Base-by-base conservation (phyloP, 495 filamentous ascomycete species). In the Annulohypoxylon moriforme region DNA sequence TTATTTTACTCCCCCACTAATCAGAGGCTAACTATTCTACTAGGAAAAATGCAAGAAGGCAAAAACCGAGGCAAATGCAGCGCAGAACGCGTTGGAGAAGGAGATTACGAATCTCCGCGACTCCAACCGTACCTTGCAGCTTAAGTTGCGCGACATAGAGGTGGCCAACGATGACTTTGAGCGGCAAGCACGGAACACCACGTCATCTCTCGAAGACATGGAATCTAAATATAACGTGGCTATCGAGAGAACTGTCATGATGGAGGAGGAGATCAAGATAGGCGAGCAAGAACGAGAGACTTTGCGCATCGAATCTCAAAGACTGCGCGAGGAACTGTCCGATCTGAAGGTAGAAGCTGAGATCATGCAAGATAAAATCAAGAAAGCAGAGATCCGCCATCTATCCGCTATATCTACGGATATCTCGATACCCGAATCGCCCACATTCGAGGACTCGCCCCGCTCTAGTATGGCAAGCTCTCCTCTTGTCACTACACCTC, bases 141-240 rank as follows among this genome's bases (percentile, higher is more conserved):
- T 97, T 47, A 91, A 87, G 78, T 80, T 99, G 55, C 89, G 96
- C 64, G 96, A 99, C 75, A 97, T 96, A 67, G 96, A 99, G 79
- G 96, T 99, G 34, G 92, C 92, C 69, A 99, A 99, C 80, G 96
- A 99, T 85, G 96, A 99, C 78, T 97, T 94, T 77, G 96, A 99
- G 81, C 90, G 94, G 64, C 94, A 98, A 81, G 94, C 95, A 64
- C 89, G 96, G 65, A 93, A 97, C 75, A 97, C 93, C 16, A 92
- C 91, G 16, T 97, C 95, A 47, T 98, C 95, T 63, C 87, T 98
- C 70, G 96, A 99, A 83, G 96, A 98, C 77, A 82, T 99, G 77
- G 96, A 98, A 80, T 95, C 92, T 60, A 99, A 98, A 78, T 97
- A 94, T 80, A 98, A 97, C 78, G 86, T 95, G 16, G 89, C 94